Base-by-base conservation (phyloP, 1,284 basidiomycete species). In the Singerocomus inundabilis region DNA sequence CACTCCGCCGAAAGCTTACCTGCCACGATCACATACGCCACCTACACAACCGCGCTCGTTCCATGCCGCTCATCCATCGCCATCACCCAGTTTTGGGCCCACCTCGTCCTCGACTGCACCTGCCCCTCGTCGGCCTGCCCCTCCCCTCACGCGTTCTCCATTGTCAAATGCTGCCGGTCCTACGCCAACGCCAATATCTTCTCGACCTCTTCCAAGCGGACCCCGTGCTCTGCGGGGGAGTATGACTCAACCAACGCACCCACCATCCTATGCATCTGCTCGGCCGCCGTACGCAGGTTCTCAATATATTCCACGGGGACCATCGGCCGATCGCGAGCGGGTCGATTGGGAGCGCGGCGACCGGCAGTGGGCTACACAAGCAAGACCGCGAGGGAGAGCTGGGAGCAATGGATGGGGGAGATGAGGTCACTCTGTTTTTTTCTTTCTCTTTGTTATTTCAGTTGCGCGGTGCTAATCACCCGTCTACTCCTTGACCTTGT, bases 221-320 rank as follows among this genome's bases (percentile, higher is more conserved):
- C 81, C 81, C 0, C 74, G 79, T 21, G 80, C 80, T n/a, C 57
- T 81, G 15, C 66, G 80, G 35, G 67, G 68, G 15, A 53, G 61
- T 28, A 57, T 61, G 52, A 60, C 45, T 44, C 59, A 61, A 42
- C 49, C 60, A 5, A 56, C 58, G 12, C 61, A 62, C 24, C 41
- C 59, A n/a, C 48, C 58, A 12, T 36, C 58, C 4, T 68, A 64
- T 37, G 29, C 48, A 26, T 29, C 68, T 1, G n/a, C 53, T 35
- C 59, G 63, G 6, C 56, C 66, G 34, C 48, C 63, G 7, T 62
- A 64, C 6, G n/a, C 42, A 1, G 49, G 60, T 18, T 59, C 65
- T 25, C 61, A 58, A 36, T 62, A 59, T 41, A 60, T 63, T 32
- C 70, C 69, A 26, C 61, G 76, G 2, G 77, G 76, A 7, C 79